Base-by-base conservation (phyloP, 2,329 filamentous ascomycete species). In the Calycina marina region DNA sequence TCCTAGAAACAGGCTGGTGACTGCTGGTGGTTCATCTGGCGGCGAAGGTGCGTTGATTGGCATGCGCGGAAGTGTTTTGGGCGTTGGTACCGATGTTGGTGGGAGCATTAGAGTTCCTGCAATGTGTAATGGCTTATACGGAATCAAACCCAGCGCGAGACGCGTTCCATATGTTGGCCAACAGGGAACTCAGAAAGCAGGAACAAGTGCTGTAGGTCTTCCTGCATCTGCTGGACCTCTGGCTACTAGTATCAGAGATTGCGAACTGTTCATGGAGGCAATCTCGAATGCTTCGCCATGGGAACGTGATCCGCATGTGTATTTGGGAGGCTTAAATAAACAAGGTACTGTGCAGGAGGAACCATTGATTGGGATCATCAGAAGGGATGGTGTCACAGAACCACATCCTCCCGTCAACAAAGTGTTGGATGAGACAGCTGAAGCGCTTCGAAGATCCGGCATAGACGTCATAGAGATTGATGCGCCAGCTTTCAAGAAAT, bases 31-130 rank as follows among this genome's bases (percentile, higher is more conserved):
- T 3, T 68, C 62, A 13, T 69, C 68, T 0, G 75, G 76, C 12
- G 76, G 76, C 9, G 74, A 79, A 48, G 72, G 63, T 0, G 69
- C 66, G 0, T 51, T 77, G 6, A 44, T 77, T 13, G 66, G 64
- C 4, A 62, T 77, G 57, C 59, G 62, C 16, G 72, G 72, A 0
- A 65, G 45, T 35, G 35, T 49, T 3, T 45, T 78, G 2, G 75
- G 75, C 1, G 59, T 77, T 9, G 72, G 70, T 0, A 77, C 73
- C 0, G 74, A 78, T 51, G 62, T 77, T 28, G 65, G 61, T 1
- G 65, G 65, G 1, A 60, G 55, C 28, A 55, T 58, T 11, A 35
- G 56, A 5, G 50, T 56, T 11, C 54, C 54, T 2, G 61, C 65
- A 1, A 62, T 66, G 56, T 66, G 62, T 31, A 59, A 61, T 34